Base-by-base conservation (phyloP, 441 rosid species). In the Eutrema salsugineum region DNA sequence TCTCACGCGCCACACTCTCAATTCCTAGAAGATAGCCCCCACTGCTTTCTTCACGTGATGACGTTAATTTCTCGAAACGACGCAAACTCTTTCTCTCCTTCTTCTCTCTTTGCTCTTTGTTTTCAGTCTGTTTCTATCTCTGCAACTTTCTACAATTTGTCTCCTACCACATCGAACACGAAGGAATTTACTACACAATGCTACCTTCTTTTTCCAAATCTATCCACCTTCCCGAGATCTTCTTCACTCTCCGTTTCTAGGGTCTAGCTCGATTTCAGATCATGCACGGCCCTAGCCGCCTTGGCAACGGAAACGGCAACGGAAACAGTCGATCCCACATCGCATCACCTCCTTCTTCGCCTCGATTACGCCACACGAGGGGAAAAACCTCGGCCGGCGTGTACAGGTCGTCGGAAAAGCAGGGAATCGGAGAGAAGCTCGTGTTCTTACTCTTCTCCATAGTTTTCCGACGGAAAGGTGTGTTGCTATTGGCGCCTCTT, bases 281-380 rank as follows among this genome's bases (percentile, higher is more conserved):
- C 73, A 91, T 89, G 96, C 90, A 90, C 82, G 96, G 99, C 64
- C 85, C 78, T 78, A 94, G 94, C 86, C 99, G 97, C 70, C 93
- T 91, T 3, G 91, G 96, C 47, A 66, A 72, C 66, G 91, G 96
- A 43, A 66, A 72, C 66, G 90, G 94, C 58, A 86, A 84, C 28
- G 87, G 92, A 55, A 63, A 65, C 66, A 90, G 80, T 57, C 84
- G 88, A 33, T 80, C 88, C 19, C 65, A 30, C 33, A 30, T 76
- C n/a, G 50, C 84, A 1, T 91, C 98, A 11, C 97, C 97, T 35
- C 96, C 97, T 5, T 84, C 95, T 12, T 94, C 97, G 0, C 98
- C 98, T 15, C 86, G 94, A 39, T 63, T 82, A 14, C 97, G 96
- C 39, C 90, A 77, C 75, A 73, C 76, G 70, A 85, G 92, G 35